These are phyloP conservation scores for Penicillium sp. DNA, from an alignment of 2,329 filamentous ascomycete genomes.

Conservation along the genomic window DNA sequence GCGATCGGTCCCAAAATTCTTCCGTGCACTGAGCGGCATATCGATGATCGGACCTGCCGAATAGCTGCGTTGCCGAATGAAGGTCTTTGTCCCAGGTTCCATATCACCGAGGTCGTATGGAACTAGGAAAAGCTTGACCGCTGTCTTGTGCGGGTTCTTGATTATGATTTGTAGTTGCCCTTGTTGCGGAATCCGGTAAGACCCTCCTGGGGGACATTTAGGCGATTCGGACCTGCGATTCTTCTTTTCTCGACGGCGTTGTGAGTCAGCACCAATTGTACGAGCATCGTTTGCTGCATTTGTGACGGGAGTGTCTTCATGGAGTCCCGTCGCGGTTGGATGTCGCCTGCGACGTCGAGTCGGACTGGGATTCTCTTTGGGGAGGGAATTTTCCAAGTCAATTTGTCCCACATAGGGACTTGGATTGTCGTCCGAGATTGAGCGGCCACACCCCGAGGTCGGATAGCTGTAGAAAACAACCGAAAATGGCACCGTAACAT, in stretches of 20 bases:
- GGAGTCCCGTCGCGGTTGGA: constrained; percentile 28
- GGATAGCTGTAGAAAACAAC: constrained; percentile 96
- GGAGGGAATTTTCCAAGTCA: constrained; percentile 80
- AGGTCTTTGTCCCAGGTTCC: constrained; percentile 92
- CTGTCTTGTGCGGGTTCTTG: constrained; percentile 97
- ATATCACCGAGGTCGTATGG: constrained; percentile 91
- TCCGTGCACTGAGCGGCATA: constrained; percentile 51
- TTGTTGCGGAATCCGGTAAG: constrained; percentile 89
- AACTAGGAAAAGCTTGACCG: constrained; percentile 90
- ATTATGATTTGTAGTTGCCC: constrained; percentile 96
- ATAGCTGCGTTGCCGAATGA: constrained; percentile 90
- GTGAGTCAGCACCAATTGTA: constrained; percentile 31
- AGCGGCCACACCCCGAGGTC: constrained; percentile 61
- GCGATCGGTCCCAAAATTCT: constrained; percentile 50
- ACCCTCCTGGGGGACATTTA: constrained; percentile 75
- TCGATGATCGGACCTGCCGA: constrained; percentile 83
- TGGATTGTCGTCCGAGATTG: constrained; percentile 74
- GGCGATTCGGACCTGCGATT: constrained; percentile 60
- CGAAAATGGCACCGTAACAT: constrained; percentile 86
- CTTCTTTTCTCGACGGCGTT: constrained; percentile 53
- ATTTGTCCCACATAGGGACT: constrained; percentile 95
- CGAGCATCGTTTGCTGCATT: constrained; percentile 13
- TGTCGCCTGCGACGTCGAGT: constrained; percentile 42
- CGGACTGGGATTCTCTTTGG: constrained; percentile 42
- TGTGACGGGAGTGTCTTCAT: constrained; percentile 6